Conservation (phyloP, 768 basidiomycete genomes). For the Kwoniella botswanensis region DNA sequence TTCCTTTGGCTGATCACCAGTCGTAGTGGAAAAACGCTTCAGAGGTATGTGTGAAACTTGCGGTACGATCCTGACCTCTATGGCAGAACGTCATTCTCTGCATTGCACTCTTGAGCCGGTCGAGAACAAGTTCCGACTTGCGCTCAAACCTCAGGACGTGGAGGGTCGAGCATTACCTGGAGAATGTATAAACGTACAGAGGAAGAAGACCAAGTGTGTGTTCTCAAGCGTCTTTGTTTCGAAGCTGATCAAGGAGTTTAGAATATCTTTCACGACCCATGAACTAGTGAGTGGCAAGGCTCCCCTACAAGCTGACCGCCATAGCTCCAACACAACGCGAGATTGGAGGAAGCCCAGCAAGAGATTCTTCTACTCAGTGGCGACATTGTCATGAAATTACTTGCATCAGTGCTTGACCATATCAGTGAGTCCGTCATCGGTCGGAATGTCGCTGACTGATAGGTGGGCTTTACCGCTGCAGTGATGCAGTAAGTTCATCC, state of each 20-base stretch:
- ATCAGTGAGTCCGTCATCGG: slow-evolving; percentile 64
- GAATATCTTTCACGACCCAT: slow-evolving; percentile 76
- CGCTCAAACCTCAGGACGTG: slow-evolving; percentile 23
- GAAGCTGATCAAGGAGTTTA: slow-evolving; percentile 43
- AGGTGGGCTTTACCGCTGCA: slow-evolving; percentile 74
- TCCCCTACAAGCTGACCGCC: slow-evolving; percentile 7
- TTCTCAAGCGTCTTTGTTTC: background rate
- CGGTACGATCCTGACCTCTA: background rate
- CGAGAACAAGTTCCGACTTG: slow-evolving; percentile 38
- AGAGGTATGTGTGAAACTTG: background rate
- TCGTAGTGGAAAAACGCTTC: slow-evolving; percentile 5
- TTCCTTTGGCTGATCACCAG: background rate
- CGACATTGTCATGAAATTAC: slow-evolving; percentile 78
- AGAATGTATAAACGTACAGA: slow-evolving; percentile 44
- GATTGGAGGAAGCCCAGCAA: slow-evolving; percentile 89
- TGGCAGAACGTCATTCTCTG: slow-evolving; percentile 25
- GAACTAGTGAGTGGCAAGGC: slow-evolving; percentile 68
- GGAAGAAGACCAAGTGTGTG: slow-evolving; percentile 39
- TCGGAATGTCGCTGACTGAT: slow-evolving; percentile 9
- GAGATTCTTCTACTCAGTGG: slow-evolving; percentile 86
- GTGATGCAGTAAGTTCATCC: slow-evolving; percentile 73
- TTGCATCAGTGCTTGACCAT: slow-evolving; percentile 70
- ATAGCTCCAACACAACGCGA: slow-evolving; percentile 83
- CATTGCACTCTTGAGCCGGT: slow-evolving; percentile 27
- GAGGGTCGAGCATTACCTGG: slow-evolving; percentile 27